Evolutionary conservation across 2,329 filamentous ascomycete species (phyloP).

Genomic region (Cytospora paraplurivora): DNA sequence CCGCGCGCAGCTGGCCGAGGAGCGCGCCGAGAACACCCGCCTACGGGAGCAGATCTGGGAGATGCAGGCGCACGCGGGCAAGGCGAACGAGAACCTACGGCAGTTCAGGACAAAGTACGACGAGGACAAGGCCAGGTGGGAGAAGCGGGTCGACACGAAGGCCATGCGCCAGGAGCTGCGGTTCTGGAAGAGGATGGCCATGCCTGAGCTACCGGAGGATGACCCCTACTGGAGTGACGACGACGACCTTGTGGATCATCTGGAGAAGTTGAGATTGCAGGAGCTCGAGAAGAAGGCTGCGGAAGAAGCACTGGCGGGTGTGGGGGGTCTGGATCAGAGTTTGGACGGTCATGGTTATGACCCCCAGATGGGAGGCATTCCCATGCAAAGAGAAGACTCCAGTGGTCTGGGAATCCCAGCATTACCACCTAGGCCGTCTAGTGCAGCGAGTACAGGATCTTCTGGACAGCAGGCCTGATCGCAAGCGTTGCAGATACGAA

Average conservation of each 20-base stretch:
- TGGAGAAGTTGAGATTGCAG: conserved; percentile 59
- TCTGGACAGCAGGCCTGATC: conserved; percentile 33
- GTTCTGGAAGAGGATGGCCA: conserved; percentile 68
- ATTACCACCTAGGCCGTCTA: conserved; percentile 45
- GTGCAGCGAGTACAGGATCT: conserved; percentile 45
- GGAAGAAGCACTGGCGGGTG: conserved; percentile 40
- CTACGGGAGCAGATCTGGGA: conserved; percentile 68
- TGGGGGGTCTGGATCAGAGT: conserved; percentile 20
- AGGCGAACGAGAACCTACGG: conserved; percentile 60
- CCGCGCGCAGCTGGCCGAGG: conserved; percentile 64
- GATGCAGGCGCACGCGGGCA: conserved; percentile 62
- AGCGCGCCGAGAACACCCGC: conserved; percentile 63
- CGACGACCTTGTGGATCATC: conserved; percentile 63
- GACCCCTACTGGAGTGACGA: conserved; percentile 66
- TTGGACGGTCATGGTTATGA: conserved; percentile 29
- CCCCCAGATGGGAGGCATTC: conserved; percentile 42
- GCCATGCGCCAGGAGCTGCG: conserved; percentile 60
- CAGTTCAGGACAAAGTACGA: conserved; percentile 59
- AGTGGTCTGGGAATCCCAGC: conserved; percentile 36
- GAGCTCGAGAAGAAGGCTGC: conserved; percentile 52
- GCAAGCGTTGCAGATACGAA: not conserved
- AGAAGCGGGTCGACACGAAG: conserved; percentile 54
- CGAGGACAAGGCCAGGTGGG: conserved; percentile 57
- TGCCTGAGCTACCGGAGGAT: conserved; percentile 61
- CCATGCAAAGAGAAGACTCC: conserved; percentile 45